Conservation (phyloP, 768 basidiomycete genomes). For the Boletus vinaceobasis region DNA sequence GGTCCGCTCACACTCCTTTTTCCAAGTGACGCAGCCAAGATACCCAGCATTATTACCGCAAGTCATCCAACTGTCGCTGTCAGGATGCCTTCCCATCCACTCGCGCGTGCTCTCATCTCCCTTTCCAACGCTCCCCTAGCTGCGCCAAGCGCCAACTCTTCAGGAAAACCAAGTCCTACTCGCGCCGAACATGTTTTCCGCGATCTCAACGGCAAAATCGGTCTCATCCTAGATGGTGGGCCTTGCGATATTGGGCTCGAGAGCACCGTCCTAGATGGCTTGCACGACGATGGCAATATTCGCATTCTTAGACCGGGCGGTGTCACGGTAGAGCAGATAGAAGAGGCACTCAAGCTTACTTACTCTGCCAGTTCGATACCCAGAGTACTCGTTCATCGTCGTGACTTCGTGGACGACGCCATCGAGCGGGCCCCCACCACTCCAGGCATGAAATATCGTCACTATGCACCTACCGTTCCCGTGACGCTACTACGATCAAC, state of each 20-base stretch:
- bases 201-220: slow-evolving; percentile 74
- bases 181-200: slow-evolving; percentile 77
- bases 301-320: slow-evolving; percentile 91
- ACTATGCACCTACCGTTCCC: slow-evolving; percentile 90
- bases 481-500: slow-evolving; percentile 68
- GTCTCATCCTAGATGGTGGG: slow-evolving; percentile 89
- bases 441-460: slow-evolving; percentile 98
- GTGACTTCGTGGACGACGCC: slow-evolving; percentile 69
- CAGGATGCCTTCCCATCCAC: slow-evolving; percentile 91
- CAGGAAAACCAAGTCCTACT: slow-evolving; percentile 93
- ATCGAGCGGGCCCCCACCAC: slow-evolving; percentile 84
- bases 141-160: slow-evolving; percentile 93
- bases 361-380: slow-evolving; percentile 41
- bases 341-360: slow-evolving; percentile 49
- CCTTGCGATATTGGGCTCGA: slow-evolving; percentile 87
- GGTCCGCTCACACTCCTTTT: slow-evolving; percentile 92
- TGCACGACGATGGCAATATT: slow-evolving; percentile 69
- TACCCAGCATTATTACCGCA: slow-evolving; percentile 80
- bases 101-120: slow-evolving; percentile 86
- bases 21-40: slow-evolving; percentile 56
- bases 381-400: slow-evolving; percentile 69
- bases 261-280: slow-evolving; percentile 91
- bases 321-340: slow-evolving; percentile 84
- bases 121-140: slow-evolving; percentile 73
- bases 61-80: slow-evolving; percentile 80